These are phyloP conservation scores for Albugo candida DNA, from an alignment of 352 stramenopile genomes.

Conservation along the genomic window DNA sequence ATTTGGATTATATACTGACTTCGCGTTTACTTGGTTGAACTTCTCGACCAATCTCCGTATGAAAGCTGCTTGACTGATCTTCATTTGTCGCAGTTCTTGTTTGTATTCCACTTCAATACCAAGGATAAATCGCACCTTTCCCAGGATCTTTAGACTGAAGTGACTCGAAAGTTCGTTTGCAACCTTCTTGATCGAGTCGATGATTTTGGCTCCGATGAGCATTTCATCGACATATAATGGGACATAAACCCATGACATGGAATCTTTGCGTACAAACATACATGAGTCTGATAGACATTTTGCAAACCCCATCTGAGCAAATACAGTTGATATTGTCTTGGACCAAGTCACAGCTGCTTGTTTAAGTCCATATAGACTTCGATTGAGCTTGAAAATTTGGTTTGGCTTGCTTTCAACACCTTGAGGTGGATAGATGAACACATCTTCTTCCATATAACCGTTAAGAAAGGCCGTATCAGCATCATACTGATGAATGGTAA, in stretches of 20 bases:
- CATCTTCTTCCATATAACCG: not conserved
- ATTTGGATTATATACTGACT: not conserved
- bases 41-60: constrained; percentile 6
- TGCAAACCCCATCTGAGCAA: constrained; percentile 6
- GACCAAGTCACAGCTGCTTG: constrained; percentile 10
- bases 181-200: constrained; percentile 1
- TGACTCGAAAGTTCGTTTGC: constrained; percentile 1
- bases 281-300: constrained; percentile 8
- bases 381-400: constrained; percentile 4
- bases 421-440: not conserved
- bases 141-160: constrained; percentile 12
- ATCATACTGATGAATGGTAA: not conserved
- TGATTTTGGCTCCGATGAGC: constrained; percentile 7
- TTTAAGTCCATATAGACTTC: constrained; percentile 10
- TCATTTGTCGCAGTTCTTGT: not conserved
- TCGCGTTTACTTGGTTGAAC: not conserved
- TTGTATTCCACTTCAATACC: constrained; percentile 12
- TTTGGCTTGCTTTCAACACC: constrained; percentile 1
- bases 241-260: constrained; percentile 5
- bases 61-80: constrained; percentile 11
- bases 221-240: constrained; percentile 8
- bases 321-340: constrained; percentile 8
- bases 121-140: constrained; percentile 7
- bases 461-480: not conserved
- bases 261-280: constrained; percentile 6